These are phyloP conservation scores for Actinomortierella wolfii DNA, from an alignment of 371 early-diverging fungal species.

Conservation along the genomic window DNA sequence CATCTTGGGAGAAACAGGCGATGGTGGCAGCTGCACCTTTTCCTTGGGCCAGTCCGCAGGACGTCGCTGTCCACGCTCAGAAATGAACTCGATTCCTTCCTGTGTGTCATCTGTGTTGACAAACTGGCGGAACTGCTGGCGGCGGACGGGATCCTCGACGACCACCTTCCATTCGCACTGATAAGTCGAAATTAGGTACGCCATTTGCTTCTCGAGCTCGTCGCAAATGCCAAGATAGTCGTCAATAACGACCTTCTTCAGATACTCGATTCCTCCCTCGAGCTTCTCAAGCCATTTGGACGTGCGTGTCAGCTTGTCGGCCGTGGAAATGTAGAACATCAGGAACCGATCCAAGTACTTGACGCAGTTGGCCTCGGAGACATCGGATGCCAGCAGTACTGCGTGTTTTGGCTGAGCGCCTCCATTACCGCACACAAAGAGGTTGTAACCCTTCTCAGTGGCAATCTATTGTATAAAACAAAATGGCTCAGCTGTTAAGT, in stretches of 20 bases:
- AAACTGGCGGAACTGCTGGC: slow-evolving; percentile 64
- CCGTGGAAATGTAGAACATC: slow-evolving; percentile 74
- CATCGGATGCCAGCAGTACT: slow-evolving; percentile 58
- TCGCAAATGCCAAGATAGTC: slow-evolving; percentile 65
- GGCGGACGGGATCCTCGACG: slow-evolving; percentile 57
- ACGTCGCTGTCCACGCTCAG: slow-evolving; percentile 64
- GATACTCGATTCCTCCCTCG: slow-evolving; percentile 67
- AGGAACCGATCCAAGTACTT: slow-evolving; percentile 69
- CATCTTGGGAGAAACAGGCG: slow-evolving; percentile 20
- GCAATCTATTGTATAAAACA: slow-evolving; percentile 57
- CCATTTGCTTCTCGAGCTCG: slow-evolving; percentile 67
- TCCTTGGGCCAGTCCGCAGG: slow-evolving; percentile 71
- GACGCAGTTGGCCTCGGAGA: slow-evolving; percentile 55
- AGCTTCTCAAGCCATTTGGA: slow-evolving; percentile 75
- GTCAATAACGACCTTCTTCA: slow-evolving; percentile 63
- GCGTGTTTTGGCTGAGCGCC: slow-evolving; percentile 73
- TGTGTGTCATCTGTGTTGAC: slow-evolving; percentile 59
- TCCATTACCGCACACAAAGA: slow-evolving; percentile 75
- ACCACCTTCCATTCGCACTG: slow-evolving; percentile 70
- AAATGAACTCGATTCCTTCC: slow-evolving; percentile 57
- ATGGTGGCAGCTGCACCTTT: slow-evolving; percentile 27
- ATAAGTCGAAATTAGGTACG: slow-evolving; percentile 57
- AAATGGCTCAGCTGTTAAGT: slow-evolving; percentile 36
- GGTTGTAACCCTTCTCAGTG: slow-evolving; percentile 73
- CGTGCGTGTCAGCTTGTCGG: slow-evolving; percentile 67